Base-by-base conservation (phyloP, 352 stramenopile genomes). In the Thalassiosira hispida region DNA sequence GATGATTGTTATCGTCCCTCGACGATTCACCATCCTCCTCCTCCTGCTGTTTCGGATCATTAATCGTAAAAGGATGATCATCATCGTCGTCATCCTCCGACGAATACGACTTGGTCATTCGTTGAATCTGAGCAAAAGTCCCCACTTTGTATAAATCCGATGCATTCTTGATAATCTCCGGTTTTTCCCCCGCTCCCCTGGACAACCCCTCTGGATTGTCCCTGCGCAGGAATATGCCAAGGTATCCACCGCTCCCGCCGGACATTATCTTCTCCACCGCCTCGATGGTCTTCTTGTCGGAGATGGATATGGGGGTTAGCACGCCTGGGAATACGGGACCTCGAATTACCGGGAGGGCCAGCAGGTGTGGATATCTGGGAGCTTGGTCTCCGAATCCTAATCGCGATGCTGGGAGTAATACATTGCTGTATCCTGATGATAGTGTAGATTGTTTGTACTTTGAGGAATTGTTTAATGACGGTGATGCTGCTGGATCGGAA, bases 51-150 rank as follows among this genome's bases (percentile, higher is more conserved):
- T 83, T 46, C 7, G 14, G 18, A 18, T 70, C n/a, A 56, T 79
- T 61, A 60, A 31, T 42, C 6, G 71, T 73, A 7, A 77, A 47
- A 23, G 44, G 29, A 56, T 74, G 46, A 25, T 33, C 47, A 33
- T 35, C 22, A 35, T 75, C 47, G 23, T 72, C 66, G 57, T 79
- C 66, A 40, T 84, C 64, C 27, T 59, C 42, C n/a, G n/a, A n/a
- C n/a, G n/a, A n/a, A n/a, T n/a, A 14, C 38, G 47, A 52, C 53
- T 93, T 88, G 1, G 95, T 88, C 81, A 98, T 93, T 67, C 96
- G 95, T 78, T 97, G 92, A 67, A 98, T 97, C 49, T 98, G 93
- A n/a, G 96, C 97, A 83, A 98, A 98, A 23, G 96, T 98, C 31
- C 97, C 97, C 4, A 98, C 92, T 29, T 91, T 86, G 83, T 98